Conservation (phyloP, 805 yeast species). For the Yarrowia sp. region DNA sequence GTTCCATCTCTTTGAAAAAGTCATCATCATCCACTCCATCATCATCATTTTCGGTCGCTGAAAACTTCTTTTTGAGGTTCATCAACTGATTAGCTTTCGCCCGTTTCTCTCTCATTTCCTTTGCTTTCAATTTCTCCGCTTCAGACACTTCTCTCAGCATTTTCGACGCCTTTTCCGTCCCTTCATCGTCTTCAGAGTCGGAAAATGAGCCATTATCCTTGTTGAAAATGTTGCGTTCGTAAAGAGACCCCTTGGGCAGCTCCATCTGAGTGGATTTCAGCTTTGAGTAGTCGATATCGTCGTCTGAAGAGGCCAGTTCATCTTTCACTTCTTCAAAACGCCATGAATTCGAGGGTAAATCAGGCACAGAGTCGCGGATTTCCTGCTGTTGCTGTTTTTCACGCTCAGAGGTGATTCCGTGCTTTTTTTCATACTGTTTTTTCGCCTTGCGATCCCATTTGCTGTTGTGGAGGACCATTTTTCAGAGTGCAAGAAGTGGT, state of each 20-base stretch:
- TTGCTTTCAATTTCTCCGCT: constrained; percentile 2
- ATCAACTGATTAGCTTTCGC: constrained; percentile 5
- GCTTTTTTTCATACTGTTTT: constrained; percentile 45
- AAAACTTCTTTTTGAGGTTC: constrained; percentile 7
- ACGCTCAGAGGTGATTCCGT: constrained; percentile 38
- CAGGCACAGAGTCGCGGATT: background rate
- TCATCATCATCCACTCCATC: constrained; percentile 32
- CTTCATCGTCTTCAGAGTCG: background rate
- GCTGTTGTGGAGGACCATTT: constrained; percentile 53
- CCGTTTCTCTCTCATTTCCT: background rate
- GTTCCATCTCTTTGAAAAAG: constrained; percentile 32
- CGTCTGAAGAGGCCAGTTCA: background rate
- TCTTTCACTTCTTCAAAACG: constrained; percentile 28
- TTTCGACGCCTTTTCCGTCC: background rate
- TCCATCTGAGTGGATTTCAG: constrained; percentile 40
- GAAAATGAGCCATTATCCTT: background rate
- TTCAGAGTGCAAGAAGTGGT: background rate
- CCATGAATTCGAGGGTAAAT: constrained; percentile 16
- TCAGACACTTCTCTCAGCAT: constrained; percentile 11
- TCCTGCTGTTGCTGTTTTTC: constrained; percentile 2
- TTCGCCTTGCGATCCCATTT: constrained; percentile 54
- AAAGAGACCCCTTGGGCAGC: constrained; percentile 27
- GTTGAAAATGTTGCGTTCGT: constrained; percentile 4
- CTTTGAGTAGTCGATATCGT: background rate
- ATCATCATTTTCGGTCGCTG: constrained; percentile 1